Evolutionary conservation across 257 asterid genomes (phyloP), one percentile per base, ranked within the genome.

Genomic region (Misopates orontium): DNA sequence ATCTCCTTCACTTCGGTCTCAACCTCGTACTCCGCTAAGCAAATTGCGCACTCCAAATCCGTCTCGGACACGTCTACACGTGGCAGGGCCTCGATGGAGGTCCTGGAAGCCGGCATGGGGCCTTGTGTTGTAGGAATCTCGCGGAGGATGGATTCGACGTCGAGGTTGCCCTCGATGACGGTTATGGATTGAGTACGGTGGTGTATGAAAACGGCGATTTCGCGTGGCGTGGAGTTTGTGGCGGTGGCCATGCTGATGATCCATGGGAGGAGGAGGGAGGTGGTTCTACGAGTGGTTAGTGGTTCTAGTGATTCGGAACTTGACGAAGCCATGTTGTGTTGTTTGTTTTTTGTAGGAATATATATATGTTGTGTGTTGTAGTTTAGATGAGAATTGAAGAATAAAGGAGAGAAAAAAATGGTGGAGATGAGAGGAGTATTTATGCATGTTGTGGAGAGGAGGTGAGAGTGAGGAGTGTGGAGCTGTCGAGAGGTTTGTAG

Each of bases 11-110:
- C 85, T 56, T 67, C 64, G 62, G 65, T 63, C 19, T 68, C 80
- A 60, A 67, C 21, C 47, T 32, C 49, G 41, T 32, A 83, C 69
- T 81, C 90, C 13, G 75, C 14, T 18, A 88, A 69, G 69, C 95
- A 87, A 39, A 87, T 81, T 51, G 85, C 62, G 49, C 96, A 88
- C 62, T 85, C 87, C 59, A 19, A 16, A 20, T 79, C 93, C 12
- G 57, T 60, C 10, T 81, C 90, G 31, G 28, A 19, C 1, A 80
- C 45, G 39, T 36, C 17, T 5, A 83, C 81, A 21, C 55, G 51
- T 18, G 86, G 86, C 75, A 88, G 55, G 14, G 86, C 62, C 0
- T 78, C 85, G 16, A 88, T 85, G 21, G 94, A 84, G 3, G 81
- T 80, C 61, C 73, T 79, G 0, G 96, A 66, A 0, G 91, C 94